Evolutionary conservation across 2,329 filamentous ascomycete species (phyloP), one percentile per base, ranked within the genome.

Genomic region (Triangularia verruculosa): DNA sequence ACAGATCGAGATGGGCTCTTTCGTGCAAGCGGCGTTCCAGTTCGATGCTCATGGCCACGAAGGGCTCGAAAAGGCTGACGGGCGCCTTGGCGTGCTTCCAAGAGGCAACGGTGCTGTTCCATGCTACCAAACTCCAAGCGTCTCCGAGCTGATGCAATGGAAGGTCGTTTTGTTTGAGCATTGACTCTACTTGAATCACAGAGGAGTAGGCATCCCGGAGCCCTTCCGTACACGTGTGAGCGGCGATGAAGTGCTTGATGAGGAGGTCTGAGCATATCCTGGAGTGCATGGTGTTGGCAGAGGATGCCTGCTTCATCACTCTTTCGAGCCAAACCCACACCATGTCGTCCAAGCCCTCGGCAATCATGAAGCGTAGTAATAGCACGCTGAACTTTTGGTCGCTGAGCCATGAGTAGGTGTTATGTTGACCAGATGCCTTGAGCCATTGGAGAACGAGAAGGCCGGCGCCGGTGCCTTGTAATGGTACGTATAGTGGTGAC

Each of bases 391-490:
- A 70, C 30, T 81, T 75, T n/a, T 68, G 64, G 32, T 72, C 63
- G 17, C 85, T 71, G 60, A 86, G 86, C 51, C 51, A 54, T 0
- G 72, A 70, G 12, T 86, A 72, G 39, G 77, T 71, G 0, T 76
- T 74, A 65, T 85, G 81, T 1, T 77, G 70, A 1, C 83, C 82
- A 0, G 81, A 82, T 0, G 82, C 76, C 1, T 78, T 78, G 28
- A 87, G 78, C 85, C 85, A 87, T 61, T 78, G 75, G 2, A 86
- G 69, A 0, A 86, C 81, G 15, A 78, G 79, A 1, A 76, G 71
- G 0, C 80, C 82, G 0, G 81, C 81, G 1, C 80, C 78, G 0
- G 81, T 80, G 1, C 74, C 70, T 13, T 74, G 72, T 68, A 83
- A 75, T 5, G 39, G 39, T 47, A 47, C 39, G n/a, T 47, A 47